These are phyloP conservation scores for Actinidia chinensis DNA, from an alignment of 179 eudicot species.

Conservation along the genomic window DNA sequence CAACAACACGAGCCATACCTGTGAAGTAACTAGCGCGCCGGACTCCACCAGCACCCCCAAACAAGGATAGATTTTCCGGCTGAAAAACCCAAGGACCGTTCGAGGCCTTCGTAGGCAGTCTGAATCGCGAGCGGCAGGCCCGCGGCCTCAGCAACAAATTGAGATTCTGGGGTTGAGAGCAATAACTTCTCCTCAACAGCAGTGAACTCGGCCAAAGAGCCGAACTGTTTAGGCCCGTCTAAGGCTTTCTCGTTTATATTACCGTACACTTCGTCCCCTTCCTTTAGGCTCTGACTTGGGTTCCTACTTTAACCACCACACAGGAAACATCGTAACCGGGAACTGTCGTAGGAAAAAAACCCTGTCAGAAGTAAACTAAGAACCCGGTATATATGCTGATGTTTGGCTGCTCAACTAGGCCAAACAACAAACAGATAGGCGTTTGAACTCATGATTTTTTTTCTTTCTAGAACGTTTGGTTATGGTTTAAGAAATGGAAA, in stretches of 20 bases:
- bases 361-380: neutral
- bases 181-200: slow-evolving; percentile 83
- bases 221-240: slow-evolving; percentile 82
- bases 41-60: slow-evolving; percentile 93
- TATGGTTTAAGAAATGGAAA: no score
- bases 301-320: slow-evolving; percentile 88
- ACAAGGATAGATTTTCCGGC: slow-evolving; percentile 80
- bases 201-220: slow-evolving; percentile 86
- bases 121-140: slow-evolving; percentile 86
- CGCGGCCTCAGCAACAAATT: slow-evolving; percentile 83
- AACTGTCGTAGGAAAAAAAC: slow-evolving; percentile 61
- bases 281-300: slow-evolving; percentile 66
- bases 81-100: slow-evolving; percentile 76
- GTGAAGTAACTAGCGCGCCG: slow-evolving; percentile 86
- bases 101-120: slow-evolving; percentile 94
- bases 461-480: no score
- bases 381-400: slow-evolving; percentile 15
- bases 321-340: slow-evolving; percentile 98
- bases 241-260: slow-evolving; percentile 75
- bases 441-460: neutral
- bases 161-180: slow-evolving; percentile 73
- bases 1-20: no score
- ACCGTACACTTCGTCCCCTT: slow-evolving; percentile 92
- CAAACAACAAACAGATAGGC: neutral
- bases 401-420: slow-evolving; percentile 2